Base-by-base conservation (phyloP, 345 rosid genomes). In the Mallotus nudiflorus region DNA sequence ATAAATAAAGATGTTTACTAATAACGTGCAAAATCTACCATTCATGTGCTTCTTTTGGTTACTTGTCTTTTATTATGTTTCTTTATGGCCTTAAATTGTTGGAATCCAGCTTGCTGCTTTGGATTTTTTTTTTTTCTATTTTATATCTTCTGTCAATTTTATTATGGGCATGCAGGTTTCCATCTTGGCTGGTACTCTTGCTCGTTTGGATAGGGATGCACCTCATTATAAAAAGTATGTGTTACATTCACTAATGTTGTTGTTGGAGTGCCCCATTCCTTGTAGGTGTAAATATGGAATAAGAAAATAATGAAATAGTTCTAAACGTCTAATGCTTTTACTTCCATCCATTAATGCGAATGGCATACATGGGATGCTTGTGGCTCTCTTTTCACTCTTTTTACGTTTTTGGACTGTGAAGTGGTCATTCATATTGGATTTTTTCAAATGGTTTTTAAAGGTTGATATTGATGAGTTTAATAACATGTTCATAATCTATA, bases 131-230 rank as follows among this genome's bases (percentile, higher is more conserved):
- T 2, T 19, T 24, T 33, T 46, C 16, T 9, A 64, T 64, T 10
- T 28, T 39, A 39, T n/a, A 39, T 54, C 61, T 33, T 70, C 27
- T 67, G 70, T 74, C 76, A 75, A 76, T 62, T 20, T 42, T 20
- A 18, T 5, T 45, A 44, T 28, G 40, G 46, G 46, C 10, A 45
- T 45, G 52, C 88, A 94, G 98, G 97, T 95, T 75, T 95, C 97
- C 29, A 91, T 95, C 76, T 81, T 95, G 84, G 93, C 99, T 64
- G 97, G 99, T 52, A 95, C 97, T 70, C 86, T 92, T 67, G 97
- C 97, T 69, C 97, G 97, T 74, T 81, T 92, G 86, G 99, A 95
- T 82, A 83, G 99, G 72, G 97, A 92, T 82, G 99, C 97, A 75
- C 97, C 97, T 69, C 91, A 84, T 49, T 95, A 90, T 72, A 84